Base-by-base conservation (phyloP, 75 land plant genomes). In the Picea glauca region DNA sequence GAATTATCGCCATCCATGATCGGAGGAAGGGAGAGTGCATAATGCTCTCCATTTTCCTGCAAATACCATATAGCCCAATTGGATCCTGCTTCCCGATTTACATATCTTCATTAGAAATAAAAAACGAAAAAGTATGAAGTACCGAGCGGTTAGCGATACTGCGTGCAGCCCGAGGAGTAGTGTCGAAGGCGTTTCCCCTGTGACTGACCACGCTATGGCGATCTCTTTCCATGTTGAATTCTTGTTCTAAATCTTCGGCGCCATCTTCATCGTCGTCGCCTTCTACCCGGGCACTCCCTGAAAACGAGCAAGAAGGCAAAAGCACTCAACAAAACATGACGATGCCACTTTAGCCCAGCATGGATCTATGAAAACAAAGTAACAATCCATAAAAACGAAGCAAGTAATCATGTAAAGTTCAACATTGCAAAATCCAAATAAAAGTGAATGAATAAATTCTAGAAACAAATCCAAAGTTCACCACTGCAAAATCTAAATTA, bases 221-320 rank as follows among this genome's bases (percentile, higher is more conserved):
- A 23, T 21, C 79, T 57, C 26, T 70, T 17, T 79, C 56, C 13
- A 72, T 31, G 72, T 72, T 58, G 50, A 80, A 80, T 31, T 80
- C 82, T 20, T 80, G 67, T 30, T 80, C 82, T 9, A 80, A 79
- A 61, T 80, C 82, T 7, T 80, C 82, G 23, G 78, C 0, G 12
- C 60, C 82, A 58, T 80, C 82, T 77, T 80, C 82, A 8, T 80
- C 82, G 1, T 80, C 82, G 14, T 80, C 82, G 15, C 82, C 82
- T 38, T 80, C 82, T 33, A 80, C 82, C 12, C 82, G 82, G 23
- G 82, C 82, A 15, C 82, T 80, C 30, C 80, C 80, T 79, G 78
- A 40, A 79, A 72, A 11, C 17, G 7, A 46, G 54, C 11, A 46
- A 46, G 5, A 40, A 40, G 4, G 43, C 4, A 40, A 40, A 40